Conservation (phyloP, 139 green algal genomes). For the Trebouxia sp. region DNA sequence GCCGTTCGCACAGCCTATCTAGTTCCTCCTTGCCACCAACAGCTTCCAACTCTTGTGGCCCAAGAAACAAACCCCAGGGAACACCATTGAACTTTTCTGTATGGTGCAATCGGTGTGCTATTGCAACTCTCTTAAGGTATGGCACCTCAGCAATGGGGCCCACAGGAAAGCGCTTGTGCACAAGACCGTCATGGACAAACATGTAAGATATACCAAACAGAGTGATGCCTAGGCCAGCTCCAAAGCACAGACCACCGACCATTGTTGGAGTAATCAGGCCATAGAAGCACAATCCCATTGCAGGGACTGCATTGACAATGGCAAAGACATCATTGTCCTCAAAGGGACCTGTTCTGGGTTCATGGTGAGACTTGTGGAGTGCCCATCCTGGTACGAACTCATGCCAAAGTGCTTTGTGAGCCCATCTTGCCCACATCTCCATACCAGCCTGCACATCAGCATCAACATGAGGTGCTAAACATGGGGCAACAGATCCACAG, state of each 20-base stretch:
- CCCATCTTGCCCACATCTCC: constrained; percentile 92
- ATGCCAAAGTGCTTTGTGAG: constrained; percentile 94
- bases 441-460: constrained; percentile 56
- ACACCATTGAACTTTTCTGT: constrained; percentile 90
- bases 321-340: constrained; percentile 98
- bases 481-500: neutral
- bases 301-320: constrained; percentile 88
- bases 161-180: constrained; percentile 92
- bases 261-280: constrained; percentile 84
- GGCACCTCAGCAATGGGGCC: constrained; percentile 88
- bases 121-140: constrained; percentile 82
- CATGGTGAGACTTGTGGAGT: constrained; percentile 94
- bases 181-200: constrained; percentile 98
- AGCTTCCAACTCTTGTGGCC: constrained; percentile 80
- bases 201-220: constrained; percentile 98
- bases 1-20: constrained; percentile 48
- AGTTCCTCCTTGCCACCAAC: constrained; percentile 67
- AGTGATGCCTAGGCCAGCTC: constrained; percentile 93
- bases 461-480: neutral
- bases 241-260: constrained; percentile 79
- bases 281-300: constrained; percentile 88
- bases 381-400: constrained; percentile 78
- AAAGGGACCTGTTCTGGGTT: constrained; percentile 87
- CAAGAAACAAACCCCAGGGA: constrained; percentile 96
- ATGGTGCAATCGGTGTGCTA: constrained; percentile 96